Conservation (phyloP, 106 monocot species). For the Platanthera zijinensis region DNA sequence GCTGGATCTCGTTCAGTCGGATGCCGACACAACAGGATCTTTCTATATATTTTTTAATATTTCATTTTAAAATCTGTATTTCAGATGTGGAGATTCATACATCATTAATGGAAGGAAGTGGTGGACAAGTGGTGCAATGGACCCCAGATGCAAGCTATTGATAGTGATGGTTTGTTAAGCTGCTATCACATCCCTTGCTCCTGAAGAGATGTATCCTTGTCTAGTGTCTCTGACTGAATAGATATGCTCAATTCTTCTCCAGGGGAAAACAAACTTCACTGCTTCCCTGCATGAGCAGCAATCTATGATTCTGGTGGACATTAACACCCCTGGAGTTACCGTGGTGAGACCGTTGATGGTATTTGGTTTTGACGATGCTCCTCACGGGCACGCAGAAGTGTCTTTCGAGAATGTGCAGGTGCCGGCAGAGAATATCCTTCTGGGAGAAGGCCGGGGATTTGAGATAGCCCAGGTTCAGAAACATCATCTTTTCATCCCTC, state of each 20-base stretch:
- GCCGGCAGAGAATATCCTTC: conserved; percentile 68
- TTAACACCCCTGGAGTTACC: conserved; percentile 64
- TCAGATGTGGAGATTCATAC: conserved; percentile 67
- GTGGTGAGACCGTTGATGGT: conserved; percentile 80
- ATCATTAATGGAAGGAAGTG: conserved; percentile 90
- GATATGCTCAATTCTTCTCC: background rate
- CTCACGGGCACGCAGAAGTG: conserved; percentile 98
- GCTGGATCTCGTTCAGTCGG: background rate
- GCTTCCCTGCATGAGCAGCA: conserved; percentile 89
- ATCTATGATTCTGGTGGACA: conserved; percentile 93
- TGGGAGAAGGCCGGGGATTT: conserved; percentile 95
- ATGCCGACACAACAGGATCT: background rate
- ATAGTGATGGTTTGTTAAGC: conserved; percentile 75
- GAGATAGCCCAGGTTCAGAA: conserved; percentile 87
- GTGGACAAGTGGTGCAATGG: conserved; percentile 99
- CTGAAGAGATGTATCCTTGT: background rate
- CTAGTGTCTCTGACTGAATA: conserved; percentile 14
- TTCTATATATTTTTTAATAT: background rate
- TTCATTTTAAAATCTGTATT: background rate
- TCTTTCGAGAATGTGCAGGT: conserved; percentile 79
- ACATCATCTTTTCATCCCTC: too few species aligned
- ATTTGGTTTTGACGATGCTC: conserved; percentile 99
- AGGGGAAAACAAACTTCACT: conserved; percentile 90
- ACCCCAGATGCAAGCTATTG: conserved; percentile 86
- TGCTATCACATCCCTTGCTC: background rate